phyloP scores from a whole-genome alignment of 2,329 filamentous ascomycete species.

The Penicillium verrucosum region DNA sequence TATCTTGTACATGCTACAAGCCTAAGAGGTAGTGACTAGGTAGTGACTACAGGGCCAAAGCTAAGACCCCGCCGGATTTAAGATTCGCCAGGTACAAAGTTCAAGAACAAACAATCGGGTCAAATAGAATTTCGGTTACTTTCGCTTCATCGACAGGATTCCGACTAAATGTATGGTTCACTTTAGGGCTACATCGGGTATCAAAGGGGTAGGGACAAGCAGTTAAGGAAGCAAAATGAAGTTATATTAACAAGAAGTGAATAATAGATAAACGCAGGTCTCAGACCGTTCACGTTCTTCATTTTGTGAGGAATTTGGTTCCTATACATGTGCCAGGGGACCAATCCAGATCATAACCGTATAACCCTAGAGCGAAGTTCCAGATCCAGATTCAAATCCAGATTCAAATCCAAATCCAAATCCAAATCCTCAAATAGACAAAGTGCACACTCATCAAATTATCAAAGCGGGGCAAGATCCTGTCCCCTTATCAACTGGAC shows the following conservation, averaged over 20 bases:
- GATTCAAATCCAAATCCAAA: background rate
- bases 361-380: background rate
- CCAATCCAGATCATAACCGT: background rate
- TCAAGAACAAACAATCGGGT: background rate
- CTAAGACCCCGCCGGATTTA: constrained; percentile 1
- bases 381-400: background rate
- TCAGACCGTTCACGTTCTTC: background rate
- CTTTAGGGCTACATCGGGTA: background rate
- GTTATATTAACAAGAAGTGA: background rate
- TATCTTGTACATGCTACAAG: background rate
- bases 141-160: background rate
- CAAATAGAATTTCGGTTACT: background rate
- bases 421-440: background rate
- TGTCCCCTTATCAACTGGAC: background rate
- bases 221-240: background rate
- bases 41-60: background rate
- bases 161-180: background rate
- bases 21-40: background rate
- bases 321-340: background rate
- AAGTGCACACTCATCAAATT: background rate
- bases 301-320: background rate
- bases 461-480: background rate
- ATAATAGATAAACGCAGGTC: background rate
- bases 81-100: constrained; percentile 1
- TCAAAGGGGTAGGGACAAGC: background rate